Base-by-base conservation (phyloP, 768 basidiomycete species). In the Termitomyces sp. region DNA sequence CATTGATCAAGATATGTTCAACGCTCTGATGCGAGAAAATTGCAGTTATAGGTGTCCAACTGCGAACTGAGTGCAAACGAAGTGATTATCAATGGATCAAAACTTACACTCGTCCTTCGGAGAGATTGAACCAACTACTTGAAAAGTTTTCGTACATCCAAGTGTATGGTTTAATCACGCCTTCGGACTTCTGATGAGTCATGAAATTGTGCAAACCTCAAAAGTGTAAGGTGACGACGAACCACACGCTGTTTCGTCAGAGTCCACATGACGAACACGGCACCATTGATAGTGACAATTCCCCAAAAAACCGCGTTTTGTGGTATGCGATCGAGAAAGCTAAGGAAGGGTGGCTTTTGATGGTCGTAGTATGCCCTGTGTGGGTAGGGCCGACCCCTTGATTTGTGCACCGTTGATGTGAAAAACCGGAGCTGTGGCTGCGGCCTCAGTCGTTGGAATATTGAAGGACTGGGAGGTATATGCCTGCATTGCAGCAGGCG, bases 1-100 rank as follows among this genome's bases (percentile, higher is more conserved):
- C 83, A 65, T 92, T 92, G 68, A 90, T 77, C n/a, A 90, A 61
- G 4, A 88, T 79, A 65, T 92, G 90, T 0, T 67, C 61, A n/a
- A 77, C 40, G 30, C 79, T 75, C 62, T 77, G 69, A 64, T 92
- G 90, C 4, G 89, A 90, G 74, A 94, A 93, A 58, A 76, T 78
- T 18, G 81, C 74, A 0, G 90, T 88, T 10, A 91, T 61, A 26
- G 85, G 73, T 0, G 88, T 90, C 88, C 89, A 92, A 66, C 91
- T 93, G 35, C 5, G 16, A 38, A 16, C 16, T 58, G 57, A 53
- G 36, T 35, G 56, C 51, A 18, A 50, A 35, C 9, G 45, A 33
- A 32, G 26, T 33, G 26, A 30, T 52, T 10, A 36, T 30, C 12
- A 13, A 58, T 28, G 6, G 16, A 35, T 12, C 35, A 20, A 28